phyloP scores from a whole-genome alignment of 139 green algal species.

The Edaphochlamys debaryana region DNA sequence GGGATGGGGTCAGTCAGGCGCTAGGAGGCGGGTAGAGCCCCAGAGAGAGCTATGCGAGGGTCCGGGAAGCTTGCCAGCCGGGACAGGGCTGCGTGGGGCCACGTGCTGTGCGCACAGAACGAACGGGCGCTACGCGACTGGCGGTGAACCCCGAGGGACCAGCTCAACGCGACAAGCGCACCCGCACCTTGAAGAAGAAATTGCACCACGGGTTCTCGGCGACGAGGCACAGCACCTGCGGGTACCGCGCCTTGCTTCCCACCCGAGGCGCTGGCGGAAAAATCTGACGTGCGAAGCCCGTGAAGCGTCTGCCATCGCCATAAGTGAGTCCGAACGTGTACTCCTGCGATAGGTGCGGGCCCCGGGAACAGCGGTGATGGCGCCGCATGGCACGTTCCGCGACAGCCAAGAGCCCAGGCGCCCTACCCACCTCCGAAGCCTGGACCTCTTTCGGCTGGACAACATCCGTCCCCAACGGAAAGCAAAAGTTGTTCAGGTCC shows the following conservation, averaged over 20 bases:
- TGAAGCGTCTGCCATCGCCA: slow-evolving; percentile 62
- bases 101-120: too few relatives aligned
- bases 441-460: slow-evolving; percentile 67
- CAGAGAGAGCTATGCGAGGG: too few relatives aligned
- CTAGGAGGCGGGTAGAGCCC: too few relatives aligned
- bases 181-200: slow-evolving; percentile 72
- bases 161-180: too few relatives aligned
- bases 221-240: slow-evolving; percentile 76
- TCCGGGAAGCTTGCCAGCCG: too few relatives aligned
- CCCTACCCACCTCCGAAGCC: slow-evolving; percentile 59
- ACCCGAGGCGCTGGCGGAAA: slow-evolving; percentile 55
- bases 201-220: slow-evolving; percentile 66
- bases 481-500: slow-evolving; percentile 64
- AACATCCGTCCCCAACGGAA: slow-evolving; percentile 64
- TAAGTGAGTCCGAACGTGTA: slow-evolving; percentile 71
- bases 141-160: too few relatives aligned
- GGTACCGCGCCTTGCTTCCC: slow-evolving; percentile 60
- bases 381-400: too few relatives aligned
- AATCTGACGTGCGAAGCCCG: slow-evolving; percentile 74
- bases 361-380: background rate
- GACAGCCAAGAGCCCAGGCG: too few relatives aligned
- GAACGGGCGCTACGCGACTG: too few relatives aligned
- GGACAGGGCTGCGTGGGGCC: too few relatives aligned
- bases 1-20: too few relatives aligned
- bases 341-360: slow-evolving; percentile 40